Base-by-base conservation (phyloP, 805 yeast species). In the Candida xyloterini region DNA sequence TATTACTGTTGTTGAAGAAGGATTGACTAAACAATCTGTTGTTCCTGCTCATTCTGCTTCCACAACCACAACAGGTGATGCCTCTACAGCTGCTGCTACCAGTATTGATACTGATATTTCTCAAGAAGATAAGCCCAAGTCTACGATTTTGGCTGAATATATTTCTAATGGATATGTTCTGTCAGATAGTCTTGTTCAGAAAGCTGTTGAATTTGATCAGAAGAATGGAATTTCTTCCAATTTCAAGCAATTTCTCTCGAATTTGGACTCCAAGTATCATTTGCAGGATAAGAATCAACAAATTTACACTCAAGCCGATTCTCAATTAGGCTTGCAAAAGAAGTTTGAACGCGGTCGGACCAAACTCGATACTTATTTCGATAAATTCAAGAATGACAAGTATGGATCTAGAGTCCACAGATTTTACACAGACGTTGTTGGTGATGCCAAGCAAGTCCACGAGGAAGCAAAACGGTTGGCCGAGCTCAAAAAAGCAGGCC, bases 91-190 rank as follows among this genome's bases (percentile, higher is more conserved):
- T 10, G 46, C 40, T n/a, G 35, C 39, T 15, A 15, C 44, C 9
- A 15, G 31, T 10, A 14, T n/a, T n/a, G 44, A 61, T 35, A 71
- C 65, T 36, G 87, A 82, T 50, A 74, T 83, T 38, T 61, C 70
- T 5, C 95, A 84, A 63, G 95, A 85, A 54, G 77, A 76, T 44
- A 84, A 84, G 66, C 95, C 95, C 41, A 82, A 82, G 55, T 62
- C 79, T 40, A 78, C 87, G 14, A 78, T 85, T 43, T 66, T 84
- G 64, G 91, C 93, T 1, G 91, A 84, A 61, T 74, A 81, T 52
- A 67, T 84, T 44, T 71, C 87, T 23, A 74, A 78, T n/a, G 95
- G 95, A 4, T 84, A 85, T 57, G 73, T 70, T 14, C 60, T 84
- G 30, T 71, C 81, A 33, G 93, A 85, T 59, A 63, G 70, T 35